Evolutionary conservation across 371 early-diverging fungal genomes (phyloP).

Genomic region (Encephalitozoon romaleae): DNA sequence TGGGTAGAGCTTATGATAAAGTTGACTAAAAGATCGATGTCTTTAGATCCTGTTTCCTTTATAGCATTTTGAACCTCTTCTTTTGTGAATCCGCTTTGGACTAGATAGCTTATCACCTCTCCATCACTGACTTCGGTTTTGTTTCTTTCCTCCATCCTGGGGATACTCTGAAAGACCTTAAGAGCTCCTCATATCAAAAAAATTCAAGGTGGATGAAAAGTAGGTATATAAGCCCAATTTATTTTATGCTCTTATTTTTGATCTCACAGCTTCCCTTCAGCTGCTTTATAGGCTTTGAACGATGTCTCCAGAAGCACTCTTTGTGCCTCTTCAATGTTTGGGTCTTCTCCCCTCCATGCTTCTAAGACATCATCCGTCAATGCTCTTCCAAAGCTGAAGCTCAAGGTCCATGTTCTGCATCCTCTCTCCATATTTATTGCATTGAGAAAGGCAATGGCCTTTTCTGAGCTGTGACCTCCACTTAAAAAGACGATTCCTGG

Average conservation of each 20-base stretch:
- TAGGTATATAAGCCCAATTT: neutral
- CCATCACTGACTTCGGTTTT: neutral
- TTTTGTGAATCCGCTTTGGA: constrained; percentile 13
- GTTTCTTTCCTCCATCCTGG: constrained; percentile 1
- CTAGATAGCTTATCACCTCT: constrained; percentile 16
- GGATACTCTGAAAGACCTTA: neutral
- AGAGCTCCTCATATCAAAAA: too few relatives aligned
- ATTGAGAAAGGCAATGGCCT: constrained; percentile 64
- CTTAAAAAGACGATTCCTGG: constrained; percentile 67
- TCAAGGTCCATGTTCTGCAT: constrained; percentile 63
- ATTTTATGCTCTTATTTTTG: neutral
- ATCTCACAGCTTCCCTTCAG: neutral
- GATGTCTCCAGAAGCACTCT: constrained; percentile 35
- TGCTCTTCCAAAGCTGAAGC: constrained; percentile 68
- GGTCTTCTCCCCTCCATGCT: constrained; percentile 63
- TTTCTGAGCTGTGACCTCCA: constrained; percentile 66
- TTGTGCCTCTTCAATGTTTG: constrained; percentile 64
- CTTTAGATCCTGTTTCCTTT: constrained; percentile 5
- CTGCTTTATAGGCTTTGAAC: neutral
- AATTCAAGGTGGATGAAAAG: neutral
- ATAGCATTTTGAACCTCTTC: neutral
- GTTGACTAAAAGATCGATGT: constrained; percentile 19
- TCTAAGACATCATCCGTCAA: constrained; percentile 64
- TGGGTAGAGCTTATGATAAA: constrained; percentile 2
- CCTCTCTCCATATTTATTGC: constrained; percentile 59